Base-by-base conservation (phyloP, 345 rosid genomes). In the Rhodamnia rubescens region DNA sequence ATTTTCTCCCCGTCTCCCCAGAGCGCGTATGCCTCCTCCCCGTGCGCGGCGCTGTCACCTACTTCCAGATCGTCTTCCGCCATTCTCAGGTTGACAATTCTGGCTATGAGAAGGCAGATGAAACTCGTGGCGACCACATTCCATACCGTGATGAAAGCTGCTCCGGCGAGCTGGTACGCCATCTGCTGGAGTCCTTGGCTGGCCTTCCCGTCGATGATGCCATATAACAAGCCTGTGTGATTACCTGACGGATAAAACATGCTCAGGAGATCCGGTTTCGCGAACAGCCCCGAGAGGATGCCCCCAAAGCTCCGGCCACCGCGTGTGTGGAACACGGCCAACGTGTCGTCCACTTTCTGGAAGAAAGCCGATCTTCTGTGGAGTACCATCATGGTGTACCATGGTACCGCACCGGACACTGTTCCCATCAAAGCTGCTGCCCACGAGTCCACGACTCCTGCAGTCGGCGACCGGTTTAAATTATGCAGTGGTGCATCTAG, bases 381-480 rank as follows among this genome's bases (percentile, higher is more conserved):
- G 85, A 92, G 57, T 49, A 89, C 88, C 96, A 92, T 92, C 96
- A 94, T 92, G 3, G 95, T 93, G 88, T 91, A 93, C 95, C 96
- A 91, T 26, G 96, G 91, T 5, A 92, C 52, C 2, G 90, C 85
- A 7, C 93, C 93, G 0, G 94, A 90, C 87, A 89, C 84, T 42
- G 49, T 83, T 15, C 95, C 95, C 94, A 92, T 92, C 61, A 91
- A 15, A 13, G 86, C 83, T 16, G 95, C 94, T n/a, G 92, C 94
- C 96, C 94, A 92, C 58, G 94, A 57, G 84, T 91, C 92, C 55
- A 94, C 95, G 36, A 94, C 24, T 52, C 93, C 95, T 89, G 93
- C 80, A 18, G 36, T 40, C 16, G 40, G 40, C 12, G 16, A 20
- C 53, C 26, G 50, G 59, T 18, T 27, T 58, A 85, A 81, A 40